These are phyloP conservation scores for Ambrosiella xylebori DNA, from an alignment of 2,329 filamentous ascomycete species.

Conservation along the genomic window DNA sequence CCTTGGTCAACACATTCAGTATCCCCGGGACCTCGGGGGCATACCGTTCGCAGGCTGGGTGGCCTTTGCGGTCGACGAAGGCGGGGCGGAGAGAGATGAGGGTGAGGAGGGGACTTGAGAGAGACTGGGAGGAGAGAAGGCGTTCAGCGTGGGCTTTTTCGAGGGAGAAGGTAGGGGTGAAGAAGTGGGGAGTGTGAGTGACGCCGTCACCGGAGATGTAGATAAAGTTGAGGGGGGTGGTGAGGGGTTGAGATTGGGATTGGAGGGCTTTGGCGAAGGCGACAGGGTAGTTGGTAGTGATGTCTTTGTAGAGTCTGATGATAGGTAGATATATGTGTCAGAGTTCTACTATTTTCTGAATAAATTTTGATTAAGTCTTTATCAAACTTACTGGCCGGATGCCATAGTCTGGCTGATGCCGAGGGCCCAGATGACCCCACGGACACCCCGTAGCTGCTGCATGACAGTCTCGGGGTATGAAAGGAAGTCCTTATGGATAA, in stretches of 20 bases:
- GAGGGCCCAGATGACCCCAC: constrained; percentile 57
- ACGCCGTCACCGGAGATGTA: constrained; percentile 51
- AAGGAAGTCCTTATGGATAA: constrained; percentile 50
- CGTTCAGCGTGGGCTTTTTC: constrained; percentile 53
- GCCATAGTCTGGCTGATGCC: constrained; percentile 47
- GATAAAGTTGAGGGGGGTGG: constrained; percentile 47
- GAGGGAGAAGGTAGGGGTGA: constrained; percentile 40
- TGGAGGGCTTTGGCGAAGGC: constrained; percentile 45
- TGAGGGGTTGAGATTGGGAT: constrained; percentile 21
- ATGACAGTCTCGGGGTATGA: constrained; percentile 41
- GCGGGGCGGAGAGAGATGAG: constrained; percentile 41
- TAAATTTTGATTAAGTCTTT: background rate
- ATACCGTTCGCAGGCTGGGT: background rate
- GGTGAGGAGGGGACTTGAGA: constrained; percentile 32
- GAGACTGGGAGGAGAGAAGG: constrained; percentile 29
- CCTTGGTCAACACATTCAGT: background rate
- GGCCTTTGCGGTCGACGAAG: constrained; percentile 33
- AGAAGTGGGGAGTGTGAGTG: constrained; percentile 35
- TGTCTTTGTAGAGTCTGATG: constrained; percentile 42
- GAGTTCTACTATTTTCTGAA: background rate
- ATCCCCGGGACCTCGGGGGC: background rate
- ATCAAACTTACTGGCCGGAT: constrained; percentile 32
- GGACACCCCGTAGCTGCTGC: constrained; percentile 41
- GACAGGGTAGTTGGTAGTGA: constrained; percentile 50
- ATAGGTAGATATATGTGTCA: background rate